Evolutionary conservation across 1,284 basidiomycete genomes (phyloP), one percentile per base, ranked within the genome.

Genomic region (Sanghuangporus sanghuang): DNA sequence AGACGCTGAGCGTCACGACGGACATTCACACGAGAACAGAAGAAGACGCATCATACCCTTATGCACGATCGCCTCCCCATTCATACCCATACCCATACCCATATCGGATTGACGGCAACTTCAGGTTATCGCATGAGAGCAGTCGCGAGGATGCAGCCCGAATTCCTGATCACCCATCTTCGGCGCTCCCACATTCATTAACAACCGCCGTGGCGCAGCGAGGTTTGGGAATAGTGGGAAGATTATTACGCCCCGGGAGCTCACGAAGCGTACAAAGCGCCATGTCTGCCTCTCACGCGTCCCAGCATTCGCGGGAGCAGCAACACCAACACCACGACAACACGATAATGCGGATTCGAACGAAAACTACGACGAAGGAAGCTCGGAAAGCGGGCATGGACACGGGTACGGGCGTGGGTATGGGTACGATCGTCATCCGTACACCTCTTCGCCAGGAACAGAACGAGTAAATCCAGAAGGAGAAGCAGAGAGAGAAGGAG

Each of bases 1-100:
- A 46, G 14, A 64, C 63, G n/a, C 38, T 23, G 18, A 57, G 52
- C 23, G 50, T 64, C 14, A 59, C 57, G 42, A 64, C 57, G 48
- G 57, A 59, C 46, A 18, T 59, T 21, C 56, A 21, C 32, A 60
- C 52, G 35, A 38, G 36, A 27, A 53, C 57, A 27, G 40, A 42
- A n/a, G 40, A 42, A n/a, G 12, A 42, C 40, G 40, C 40, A 42
- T 42, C 40, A n/a, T 11, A 42, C 40, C n/a, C 11, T 42, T 42
- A 42, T 7, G 12, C 40, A 9, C n/a, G 8, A 11, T 6, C 11
- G 7, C 40, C 11, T 42, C 40, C 40, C 40, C n/a, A 42, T 49
- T n/a, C 63, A 35, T 16, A 32, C 27, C 12, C n/a, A 42, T 21
- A 35, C 21, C 50, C 16, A 27, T 27, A 50, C n/a, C n/a, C 14